phyloP scores from a whole-genome alignment of 257 asterid genomes.

The Scutellaria barbata region DNA sequence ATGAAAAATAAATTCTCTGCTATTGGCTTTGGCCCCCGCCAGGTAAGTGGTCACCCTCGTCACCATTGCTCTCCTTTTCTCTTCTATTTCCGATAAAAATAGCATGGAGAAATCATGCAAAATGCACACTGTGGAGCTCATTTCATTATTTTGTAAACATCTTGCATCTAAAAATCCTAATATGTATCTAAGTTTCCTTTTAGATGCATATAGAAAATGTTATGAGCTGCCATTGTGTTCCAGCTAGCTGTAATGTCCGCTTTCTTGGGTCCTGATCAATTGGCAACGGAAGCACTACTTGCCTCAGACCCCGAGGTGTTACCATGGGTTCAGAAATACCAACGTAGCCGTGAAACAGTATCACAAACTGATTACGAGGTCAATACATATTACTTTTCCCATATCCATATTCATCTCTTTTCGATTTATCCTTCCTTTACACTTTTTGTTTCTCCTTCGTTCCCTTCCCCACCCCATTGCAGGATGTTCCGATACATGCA shows the following conservation, averaged over 20 bases:
- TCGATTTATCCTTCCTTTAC: not conserved
- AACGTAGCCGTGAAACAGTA: constrained; percentile 92
- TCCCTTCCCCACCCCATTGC: not conserved
- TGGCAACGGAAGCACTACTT: constrained; percentile 73
- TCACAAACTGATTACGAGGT: constrained; percentile 95
- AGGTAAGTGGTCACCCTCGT: constrained; percentile 50
- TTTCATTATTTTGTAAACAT: not conserved
- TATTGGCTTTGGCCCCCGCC: constrained; percentile 89
- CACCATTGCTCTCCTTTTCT: not conserved
- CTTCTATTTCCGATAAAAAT: constrained; percentile 13
- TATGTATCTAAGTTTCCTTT: not conserved
- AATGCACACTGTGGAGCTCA: not conserved
- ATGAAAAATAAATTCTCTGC: constrained; percentile 81
- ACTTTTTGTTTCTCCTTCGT: not conserved
- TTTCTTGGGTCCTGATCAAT: constrained; percentile 93
- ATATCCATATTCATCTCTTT: not conserved
- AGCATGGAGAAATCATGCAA: not conserved
- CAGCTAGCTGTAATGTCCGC: constrained; percentile 97
- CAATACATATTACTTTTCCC: constrained; percentile 10
- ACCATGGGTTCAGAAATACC: constrained; percentile 96
- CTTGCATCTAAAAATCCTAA: not conserved
- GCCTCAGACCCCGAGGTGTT: constrained; percentile 80
- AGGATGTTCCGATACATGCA: not conserved
- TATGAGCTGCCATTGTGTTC: not conserved
- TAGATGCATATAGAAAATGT: constrained; percentile 16